Conservation (phyloP, 768 basidiomycete species). For the Saitozyma podzolica region DNA sequence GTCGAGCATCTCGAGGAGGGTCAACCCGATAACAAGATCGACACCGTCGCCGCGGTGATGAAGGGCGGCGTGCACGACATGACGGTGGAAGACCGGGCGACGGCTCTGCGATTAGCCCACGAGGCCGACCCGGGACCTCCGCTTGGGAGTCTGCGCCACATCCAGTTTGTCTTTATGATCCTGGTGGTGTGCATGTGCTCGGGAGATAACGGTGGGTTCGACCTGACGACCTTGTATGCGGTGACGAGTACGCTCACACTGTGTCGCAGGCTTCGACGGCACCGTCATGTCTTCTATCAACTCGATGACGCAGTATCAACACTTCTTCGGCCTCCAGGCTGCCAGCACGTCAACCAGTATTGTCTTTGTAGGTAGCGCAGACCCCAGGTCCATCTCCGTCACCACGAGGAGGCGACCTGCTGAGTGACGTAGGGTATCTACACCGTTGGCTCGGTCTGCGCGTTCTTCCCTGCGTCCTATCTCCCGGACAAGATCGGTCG, state of each 20-base stretch:
- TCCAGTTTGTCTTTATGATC: constrained; percentile 8
- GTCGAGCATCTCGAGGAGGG: neutral
- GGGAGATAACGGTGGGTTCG: constrained; percentile 23
- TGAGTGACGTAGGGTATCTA: constrained; percentile 52
- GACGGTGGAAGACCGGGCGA: constrained; percentile 22
- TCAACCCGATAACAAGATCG: neutral
- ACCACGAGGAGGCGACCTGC: neutral
- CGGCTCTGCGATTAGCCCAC: constrained; percentile 17
- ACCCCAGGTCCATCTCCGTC: neutral
- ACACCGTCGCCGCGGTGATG: neutral
- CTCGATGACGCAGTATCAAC: constrained; percentile 56
- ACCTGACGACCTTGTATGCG: too few relatives aligned
- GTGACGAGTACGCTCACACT: constrained; percentile 11
- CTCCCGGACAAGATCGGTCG: constrained; percentile 60
- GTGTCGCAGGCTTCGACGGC: constrained; percentile 56
- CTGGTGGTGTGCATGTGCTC: constrained; percentile 14
- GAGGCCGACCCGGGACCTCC: constrained; percentile 23
- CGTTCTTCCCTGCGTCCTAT: constrained; percentile 50
- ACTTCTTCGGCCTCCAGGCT: constrained; percentile 57
- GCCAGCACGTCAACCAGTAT: constrained; percentile 58
- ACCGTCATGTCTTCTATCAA: constrained; percentile 63
- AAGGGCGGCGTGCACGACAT: constrained; percentile 16
- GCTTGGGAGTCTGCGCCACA: neutral
- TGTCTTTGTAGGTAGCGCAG: constrained; percentile 54
- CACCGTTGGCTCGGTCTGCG: constrained; percentile 53